Conservation (phyloP, 345 rosid genomes). For the Boechera divaricarpa region DNA sequence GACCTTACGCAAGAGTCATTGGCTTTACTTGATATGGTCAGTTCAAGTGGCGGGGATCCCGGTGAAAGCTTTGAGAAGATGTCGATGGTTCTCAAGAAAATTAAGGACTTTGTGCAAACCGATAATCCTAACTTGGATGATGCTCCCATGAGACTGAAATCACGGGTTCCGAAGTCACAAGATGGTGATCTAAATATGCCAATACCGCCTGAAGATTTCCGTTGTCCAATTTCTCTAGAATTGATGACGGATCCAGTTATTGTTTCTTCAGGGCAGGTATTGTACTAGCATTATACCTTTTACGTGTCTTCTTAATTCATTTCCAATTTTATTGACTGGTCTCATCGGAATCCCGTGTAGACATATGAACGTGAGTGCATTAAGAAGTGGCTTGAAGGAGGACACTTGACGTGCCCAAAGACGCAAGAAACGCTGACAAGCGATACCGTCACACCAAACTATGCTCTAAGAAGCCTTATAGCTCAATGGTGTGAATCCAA, state of each 20-base stretch:
- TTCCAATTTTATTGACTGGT: neutral
- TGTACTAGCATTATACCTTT: neutral
- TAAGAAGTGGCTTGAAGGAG: slow-evolving; percentile 86
- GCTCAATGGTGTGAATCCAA: slow-evolving; percentile 95
- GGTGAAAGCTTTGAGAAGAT: slow-evolving; percentile 80
- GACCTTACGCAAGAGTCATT: slow-evolving; percentile 87
- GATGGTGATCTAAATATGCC: slow-evolving; percentile 57
- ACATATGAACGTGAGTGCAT: slow-evolving; percentile 55
- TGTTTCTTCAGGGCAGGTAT: slow-evolving; percentile 97
- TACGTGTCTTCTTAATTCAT: neutral
- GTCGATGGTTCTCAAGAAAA: slow-evolving; percentile 73
- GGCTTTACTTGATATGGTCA: slow-evolving; percentile 87
- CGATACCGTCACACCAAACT: slow-evolving; percentile 75
- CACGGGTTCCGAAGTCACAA: slow-evolving; percentile 43
- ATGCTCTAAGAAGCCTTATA: slow-evolving; percentile 86
- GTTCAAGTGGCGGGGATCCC: slow-evolving; percentile 71
- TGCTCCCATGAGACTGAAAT: slow-evolving; percentile 48
- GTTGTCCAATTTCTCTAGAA: slow-evolving; percentile 89
- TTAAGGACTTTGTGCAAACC: slow-evolving; percentile 85
- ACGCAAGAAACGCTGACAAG: slow-evolving; percentile 72
- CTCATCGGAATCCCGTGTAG: slow-evolving; percentile 17
- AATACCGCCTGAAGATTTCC: slow-evolving; percentile 81
- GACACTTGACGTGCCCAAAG: slow-evolving; percentile 87
- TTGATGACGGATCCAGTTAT: slow-evolving; percentile 94
- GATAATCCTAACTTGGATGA: slow-evolving; percentile 62